Evolutionary conservation across 805 yeast genomes (phyloP).

Genomic region (Hanseniaspora jakobsenii): DNA sequence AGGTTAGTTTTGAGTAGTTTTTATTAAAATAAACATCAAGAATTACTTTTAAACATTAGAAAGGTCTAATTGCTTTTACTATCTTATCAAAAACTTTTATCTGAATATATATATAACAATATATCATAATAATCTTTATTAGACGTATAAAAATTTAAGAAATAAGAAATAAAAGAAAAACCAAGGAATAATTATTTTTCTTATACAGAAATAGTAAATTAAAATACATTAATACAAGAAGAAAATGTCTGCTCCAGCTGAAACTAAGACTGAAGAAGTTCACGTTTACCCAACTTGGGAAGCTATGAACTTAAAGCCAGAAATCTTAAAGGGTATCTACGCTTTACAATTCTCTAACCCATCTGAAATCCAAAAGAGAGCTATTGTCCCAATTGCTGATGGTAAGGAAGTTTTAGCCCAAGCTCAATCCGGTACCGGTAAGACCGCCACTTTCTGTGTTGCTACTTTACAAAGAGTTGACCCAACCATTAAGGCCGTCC

Average conservation of each 20-base stretch:
- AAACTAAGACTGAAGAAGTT: constrained; percentile 93
- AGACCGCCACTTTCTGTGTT: constrained; percentile 94
- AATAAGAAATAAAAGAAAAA: background rate
- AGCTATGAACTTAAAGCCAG: constrained; percentile 63
- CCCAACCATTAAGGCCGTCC: constrained; percentile 58
- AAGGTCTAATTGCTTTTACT: too few relatives aligned
- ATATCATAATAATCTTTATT: too few relatives aligned
- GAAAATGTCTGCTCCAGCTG: constrained; percentile 47
- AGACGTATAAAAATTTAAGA: too few relatives aligned
- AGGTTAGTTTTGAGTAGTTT: too few relatives aligned
- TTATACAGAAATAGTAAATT: background rate
- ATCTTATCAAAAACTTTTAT: too few relatives aligned
- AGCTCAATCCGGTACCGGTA: constrained; percentile 99
- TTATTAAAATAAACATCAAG: too few relatives aligned
- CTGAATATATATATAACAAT: too few relatives aligned
- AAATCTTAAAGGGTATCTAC: constrained; percentile 52
- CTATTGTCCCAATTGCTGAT: constrained; percentile 84
- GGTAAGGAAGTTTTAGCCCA: constrained; percentile 96
- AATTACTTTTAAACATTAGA: too few relatives aligned
- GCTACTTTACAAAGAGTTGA: constrained; percentile 68
- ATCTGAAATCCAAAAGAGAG: constrained; percentile 95
- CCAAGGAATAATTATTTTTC: background rate
- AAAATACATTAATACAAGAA: background rate
- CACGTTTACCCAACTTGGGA: constrained; percentile 49
- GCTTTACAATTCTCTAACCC: constrained; percentile 93